These are phyloP conservation scores for Aurinia saxatilis DNA, from an alignment of 345 rosid species.

Conservation along the genomic window DNA sequence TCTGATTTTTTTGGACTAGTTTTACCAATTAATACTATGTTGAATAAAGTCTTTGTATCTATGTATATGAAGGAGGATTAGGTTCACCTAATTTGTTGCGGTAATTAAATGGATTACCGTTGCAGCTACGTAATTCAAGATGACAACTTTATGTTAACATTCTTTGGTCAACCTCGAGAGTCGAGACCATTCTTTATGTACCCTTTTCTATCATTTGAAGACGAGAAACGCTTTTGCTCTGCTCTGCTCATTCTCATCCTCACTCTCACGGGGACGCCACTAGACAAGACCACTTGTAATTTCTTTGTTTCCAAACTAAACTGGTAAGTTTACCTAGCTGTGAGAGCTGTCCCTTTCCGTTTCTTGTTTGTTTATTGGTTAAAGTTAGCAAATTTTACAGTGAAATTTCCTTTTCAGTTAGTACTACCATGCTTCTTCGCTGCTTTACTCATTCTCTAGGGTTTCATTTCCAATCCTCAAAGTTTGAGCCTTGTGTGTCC, in stretches of 20 bases:
- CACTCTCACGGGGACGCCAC: too few relatives aligned
- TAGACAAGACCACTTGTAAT: neutral
- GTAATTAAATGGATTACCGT: slow-evolving; percentile 14
- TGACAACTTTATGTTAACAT: neutral
- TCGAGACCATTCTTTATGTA: slow-evolving; percentile 19
- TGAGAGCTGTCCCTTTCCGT: neutral
- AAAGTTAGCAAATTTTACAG: too few relatives aligned
- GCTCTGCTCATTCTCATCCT: neutral
- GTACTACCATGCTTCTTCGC: too few relatives aligned
- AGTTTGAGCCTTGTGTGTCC: slow-evolving; percentile 4
- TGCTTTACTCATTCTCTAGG: slow-evolving; percentile 19
- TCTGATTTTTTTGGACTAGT: too few relatives aligned
- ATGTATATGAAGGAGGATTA: too few relatives aligned
- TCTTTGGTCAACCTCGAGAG: slow-evolving; percentile 14
- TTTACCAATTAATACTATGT: too few relatives aligned
- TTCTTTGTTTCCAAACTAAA: slow-evolving; percentile 5
- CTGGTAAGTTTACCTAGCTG: neutral
- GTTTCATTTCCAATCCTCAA: too few relatives aligned
- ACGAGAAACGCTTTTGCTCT: neutral
- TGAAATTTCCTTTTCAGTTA: slow-evolving; percentile 13
- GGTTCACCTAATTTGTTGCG: neutral
- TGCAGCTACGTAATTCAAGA: slow-evolving; percentile 6
- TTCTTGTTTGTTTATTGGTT: too few relatives aligned
- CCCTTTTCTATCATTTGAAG: neutral
- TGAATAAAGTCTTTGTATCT: too few relatives aligned